Evolutionary conservation across 305 asterid species (phyloP).

Genomic region (Fraxinus angustifolia): DNA sequence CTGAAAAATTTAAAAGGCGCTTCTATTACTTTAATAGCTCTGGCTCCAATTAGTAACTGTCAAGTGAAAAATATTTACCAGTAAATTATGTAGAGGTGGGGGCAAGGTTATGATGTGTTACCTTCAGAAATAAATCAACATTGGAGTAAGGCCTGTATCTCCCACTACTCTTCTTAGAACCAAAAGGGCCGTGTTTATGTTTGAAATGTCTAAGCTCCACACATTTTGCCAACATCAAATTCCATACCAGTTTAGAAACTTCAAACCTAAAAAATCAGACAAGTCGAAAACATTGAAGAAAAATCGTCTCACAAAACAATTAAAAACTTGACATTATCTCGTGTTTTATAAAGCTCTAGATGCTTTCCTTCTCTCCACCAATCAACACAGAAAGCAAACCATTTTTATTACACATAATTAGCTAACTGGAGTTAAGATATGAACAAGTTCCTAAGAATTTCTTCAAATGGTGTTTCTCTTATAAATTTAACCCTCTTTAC

Average conservation of each 20-base stretch:
- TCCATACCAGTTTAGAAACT: slow-evolving; percentile 69
- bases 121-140: slow-evolving; percentile 87
- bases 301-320: background rate
- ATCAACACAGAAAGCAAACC: background rate
- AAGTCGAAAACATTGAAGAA: slow-evolving; percentile 9
- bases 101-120: slow-evolving; percentile 21
- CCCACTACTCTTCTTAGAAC: slow-evolving; percentile 69
- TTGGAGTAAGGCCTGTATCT: slow-evolving; percentile 88
- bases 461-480: background rate
- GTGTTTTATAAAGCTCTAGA: background rate
- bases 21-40: background rate
- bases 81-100: background rate
- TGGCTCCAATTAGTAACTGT: background rate
- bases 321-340: background rate
- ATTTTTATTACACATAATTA: background rate
- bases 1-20: background rate
- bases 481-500: background rate
- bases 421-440: background rate
- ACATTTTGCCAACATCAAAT: slow-evolving; percentile 58
- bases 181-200: slow-evolving; percentile 51
- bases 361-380: background rate
- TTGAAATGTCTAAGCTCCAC: slow-evolving; percentile 66
- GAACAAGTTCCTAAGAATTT: background rate
- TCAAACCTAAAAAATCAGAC: slow-evolving; percentile 49
- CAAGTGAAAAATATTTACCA: background rate